A percentile compares a stretch with the other conserved stretches of the same genome.
Evolutionary conservation across 108 stramenopile genomes (phyloP).

Genomic region (Phaeodactylum tricornutum): DNA sequence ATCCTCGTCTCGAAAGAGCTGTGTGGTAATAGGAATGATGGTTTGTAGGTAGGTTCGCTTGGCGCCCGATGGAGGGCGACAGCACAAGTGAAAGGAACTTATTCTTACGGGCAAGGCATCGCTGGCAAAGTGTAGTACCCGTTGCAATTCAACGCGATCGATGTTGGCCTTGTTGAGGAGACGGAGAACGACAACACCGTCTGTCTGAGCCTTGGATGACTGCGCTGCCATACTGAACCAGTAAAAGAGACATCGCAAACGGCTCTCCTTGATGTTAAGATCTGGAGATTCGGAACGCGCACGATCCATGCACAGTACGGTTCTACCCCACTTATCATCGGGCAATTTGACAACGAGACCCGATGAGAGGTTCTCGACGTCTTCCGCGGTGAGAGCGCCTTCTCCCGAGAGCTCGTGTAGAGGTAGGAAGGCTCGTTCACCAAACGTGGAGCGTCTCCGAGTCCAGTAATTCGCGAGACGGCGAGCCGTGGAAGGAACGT

Average conservation of each 20-base stretch:
- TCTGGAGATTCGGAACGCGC: neutral
- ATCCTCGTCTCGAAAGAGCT: neutral
- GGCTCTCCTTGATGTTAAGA: neutral
- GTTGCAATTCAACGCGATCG: neutral
- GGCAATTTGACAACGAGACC: neutral
- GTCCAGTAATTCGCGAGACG: neutral
- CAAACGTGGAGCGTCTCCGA: neutral
- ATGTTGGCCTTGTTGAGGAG: neutral
- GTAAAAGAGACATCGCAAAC: neutral
- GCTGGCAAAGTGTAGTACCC: too few relatives aligned
- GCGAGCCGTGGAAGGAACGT: constrained; percentile 5
- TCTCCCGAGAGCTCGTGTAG: neutral
- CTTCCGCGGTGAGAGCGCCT: neutral
- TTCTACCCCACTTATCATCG: neutral
- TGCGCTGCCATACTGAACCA: neutral
- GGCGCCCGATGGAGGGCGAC: neutral
- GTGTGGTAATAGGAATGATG: neutral
- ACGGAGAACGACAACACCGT: neutral
- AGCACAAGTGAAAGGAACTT: neutral
- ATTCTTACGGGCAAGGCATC: neutral
- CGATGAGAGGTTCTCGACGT: neutral
- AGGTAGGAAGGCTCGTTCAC: constrained; percentile 5
- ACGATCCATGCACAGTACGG: neutral
- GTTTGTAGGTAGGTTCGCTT: neutral
- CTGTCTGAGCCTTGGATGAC: neutral